Evolutionary conservation across 2,329 filamentous ascomycete genomes (phyloP), one percentile per base, ranked within the genome.

Genomic region (Malbranchea zuffiana): DNA sequence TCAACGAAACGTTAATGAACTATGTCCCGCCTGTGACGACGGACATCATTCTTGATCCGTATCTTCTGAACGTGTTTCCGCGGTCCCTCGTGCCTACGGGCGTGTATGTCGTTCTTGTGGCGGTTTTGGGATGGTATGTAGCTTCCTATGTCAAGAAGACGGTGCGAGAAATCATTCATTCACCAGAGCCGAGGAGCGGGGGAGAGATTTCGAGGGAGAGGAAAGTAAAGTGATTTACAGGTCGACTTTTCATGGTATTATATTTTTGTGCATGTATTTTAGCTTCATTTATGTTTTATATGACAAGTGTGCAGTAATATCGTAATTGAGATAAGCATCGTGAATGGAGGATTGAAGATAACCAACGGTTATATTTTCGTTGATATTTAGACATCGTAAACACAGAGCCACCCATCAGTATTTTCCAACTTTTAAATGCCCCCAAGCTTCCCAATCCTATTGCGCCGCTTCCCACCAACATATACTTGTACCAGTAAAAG

Each of bases 11-110:
- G 1, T 70, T 94, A 50, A 96, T 96, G 88, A 60, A 66, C 32
- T 52, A 69, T 43, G 80, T 83, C 10, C 78, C 79, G 2, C 74
- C 77, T 0, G 85, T 96, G 3, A 65, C 76, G 36, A 80, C 80
- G 35, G 88, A 98, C 50, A 61, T 80, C 39, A 78, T 95, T 50
- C 73, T 98, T 16, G 90, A 96, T 57, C 86, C 86, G 0, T 96
- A 80, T 53, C 43, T 92, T 26, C 62, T 79, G 51, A 90, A 92
- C 62, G 53, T 86, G 11, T 68, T 96, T 35, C 90, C 90, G 8
- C 68, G 68, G 35, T 93, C 86, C 3, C 65, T 96, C 11, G 51
- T 81, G 15, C 78, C 82, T 13, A 88, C 81, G 1, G 74, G 74
- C 8, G 63, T 62, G 23, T 93, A 86, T 58, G 68, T 92, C 37